These are phyloP conservation scores for Entonaema liquescens DNA, from an alignment of 495 filamentous ascomycete species.

Conservation along the genomic window DNA sequence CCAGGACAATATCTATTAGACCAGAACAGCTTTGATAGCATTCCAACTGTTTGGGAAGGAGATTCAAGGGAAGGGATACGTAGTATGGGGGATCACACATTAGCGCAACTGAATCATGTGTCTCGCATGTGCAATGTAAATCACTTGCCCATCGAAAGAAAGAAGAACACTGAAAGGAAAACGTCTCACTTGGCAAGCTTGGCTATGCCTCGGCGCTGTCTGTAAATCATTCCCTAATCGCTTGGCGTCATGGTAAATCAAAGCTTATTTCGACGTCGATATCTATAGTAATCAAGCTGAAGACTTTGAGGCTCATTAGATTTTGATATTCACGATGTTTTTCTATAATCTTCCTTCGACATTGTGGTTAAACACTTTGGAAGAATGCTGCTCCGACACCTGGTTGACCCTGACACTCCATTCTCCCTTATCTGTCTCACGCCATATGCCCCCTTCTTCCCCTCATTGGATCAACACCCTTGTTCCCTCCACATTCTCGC, in stretches of 20 bases:
- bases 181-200: constrained; percentile 24
- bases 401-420: constrained; percentile 1
- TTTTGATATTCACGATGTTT: not conserved
- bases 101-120: not conserved
- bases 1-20: not conserved
- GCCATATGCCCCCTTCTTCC: constrained; percentile 4
- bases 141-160: constrained; percentile 19
- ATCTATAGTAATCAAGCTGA: not conserved
- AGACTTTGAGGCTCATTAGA: not conserved
- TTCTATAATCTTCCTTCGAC: not conserved
- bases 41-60: not conserved
- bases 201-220: constrained; percentile 16
- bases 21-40: not conserved
- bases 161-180: not conserved
- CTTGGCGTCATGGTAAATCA: constrained; percentile 22
- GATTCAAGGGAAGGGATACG: not conserved
- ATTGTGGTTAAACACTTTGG: not conserved
- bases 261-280: constrained; percentile 40
- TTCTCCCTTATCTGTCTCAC: constrained; percentile 20
- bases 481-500: constrained; percentile 23
- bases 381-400: not conserved
- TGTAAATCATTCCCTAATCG: constrained; percentile 26
- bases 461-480: constrained; percentile 32
- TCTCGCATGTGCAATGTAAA: constrained; percentile 1
- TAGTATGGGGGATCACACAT: not conserved